Evolutionary conservation across 164 flowering plant species (phyloP), one percentile per base, ranked within the genome.

Genomic region (Umbellularia californica): DNA sequence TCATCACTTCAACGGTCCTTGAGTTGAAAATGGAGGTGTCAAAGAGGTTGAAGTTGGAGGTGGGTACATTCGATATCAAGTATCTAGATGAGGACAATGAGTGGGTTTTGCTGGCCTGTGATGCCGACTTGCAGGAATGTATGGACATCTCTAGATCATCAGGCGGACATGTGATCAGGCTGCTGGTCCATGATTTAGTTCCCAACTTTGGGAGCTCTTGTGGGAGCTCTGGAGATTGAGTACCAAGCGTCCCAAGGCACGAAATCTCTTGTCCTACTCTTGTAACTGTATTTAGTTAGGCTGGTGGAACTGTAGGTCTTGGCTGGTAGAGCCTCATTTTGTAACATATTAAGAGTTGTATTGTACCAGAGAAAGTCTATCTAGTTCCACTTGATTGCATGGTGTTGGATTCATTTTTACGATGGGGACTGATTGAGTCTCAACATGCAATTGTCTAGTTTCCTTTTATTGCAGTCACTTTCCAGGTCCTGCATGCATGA

Each of bases 41-140:
- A 1, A 95, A 92, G 81, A 84, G 99, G 77, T 84, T 95, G 75
- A 95, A 90, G 78, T 71, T 92, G 78, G 97, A 92, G 72, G 82
- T 85, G 63, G 97, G 96, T 67, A 88, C 91, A 9, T 93, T 91
- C 28, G 92, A 92, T 70, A 82, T 95, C 64, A 93, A 92, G 86
- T 91, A 95, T 79, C 77, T 90, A 33, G 98, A 93, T 76, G 98
- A 95, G 60, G 99, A 95, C 82, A 83, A 84, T 0, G 99, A 95
- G 66, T 88, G 90, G 97, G 94, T 95, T 58, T 70, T 86, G 68
- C 79, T 95, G 51, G 91, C 90, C 5, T 92, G 97, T 35, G 93
- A 95, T 74, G 92, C 92, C 0, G 99, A 95, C 78, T 78, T 91
- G 74, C 91, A 81, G 71, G 99, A 95, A 74, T 95, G 99, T 74